Evolutionary conservation across 805 yeast genomes (phyloP), one percentile per base, ranked within the genome.

Genomic region (Candida dajiaensis): DNA sequence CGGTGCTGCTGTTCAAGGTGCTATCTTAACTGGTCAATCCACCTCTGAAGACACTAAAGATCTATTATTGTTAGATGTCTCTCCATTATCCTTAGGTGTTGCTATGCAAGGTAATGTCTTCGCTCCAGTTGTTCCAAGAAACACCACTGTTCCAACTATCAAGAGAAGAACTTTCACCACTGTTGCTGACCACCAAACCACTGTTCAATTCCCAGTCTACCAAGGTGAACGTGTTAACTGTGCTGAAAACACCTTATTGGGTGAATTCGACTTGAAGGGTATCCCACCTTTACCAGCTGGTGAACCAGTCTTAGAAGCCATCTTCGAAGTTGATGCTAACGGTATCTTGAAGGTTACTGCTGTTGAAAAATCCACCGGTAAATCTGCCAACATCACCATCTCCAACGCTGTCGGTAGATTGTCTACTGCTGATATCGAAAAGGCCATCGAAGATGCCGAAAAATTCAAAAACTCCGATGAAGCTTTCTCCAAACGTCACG

Each of bases 221-320:
- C 97, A 92, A 81, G 99, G 99, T 84, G 99, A 92, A 82, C 94
- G 99, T 81, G 95, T 92, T 66, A 86, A 89, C 89, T 89, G 96
- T 74, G 76, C 85, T 68, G 98, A 92, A 79, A 92, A 92, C 89
- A 88, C 96, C 69, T 80, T 85, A 67, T 85, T 92, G 71, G 99
- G 98, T 79, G 96, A 92, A 82, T 92, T 92, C 76, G 97, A 92
- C 80, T 85, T 92, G 71, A 87, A 89, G 75, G 95, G 94, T 19
- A 69, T 77, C 16, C 89, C 75, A 88, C 97, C 97, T 71, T 81
- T 94, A 77, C 88, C 89, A 74, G 95, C 97, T 77, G 98, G 98
- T 76, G 97, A 89, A 74, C 98, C 99, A 72, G 97, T 89, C 71
- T 85, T 92, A 69, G 98, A 92, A 81, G 97, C 96, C 64, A 94